Evolutionary conservation across 2,329 filamentous ascomycete species (phyloP), one percentile per base, ranked within the genome.

Genomic region (Ceratocystis alfenasii): DNA sequence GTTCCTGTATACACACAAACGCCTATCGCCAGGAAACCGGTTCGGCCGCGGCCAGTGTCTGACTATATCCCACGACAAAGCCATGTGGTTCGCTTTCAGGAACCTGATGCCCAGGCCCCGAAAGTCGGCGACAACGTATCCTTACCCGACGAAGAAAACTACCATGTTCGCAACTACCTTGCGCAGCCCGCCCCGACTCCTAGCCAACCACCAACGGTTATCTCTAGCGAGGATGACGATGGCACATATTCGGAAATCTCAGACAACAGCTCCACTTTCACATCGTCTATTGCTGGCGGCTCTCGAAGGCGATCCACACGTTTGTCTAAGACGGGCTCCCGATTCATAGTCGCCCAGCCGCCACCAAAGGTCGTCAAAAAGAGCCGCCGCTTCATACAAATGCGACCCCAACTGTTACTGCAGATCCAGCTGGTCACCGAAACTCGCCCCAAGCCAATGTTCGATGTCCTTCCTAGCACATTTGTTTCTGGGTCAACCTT

Each of bases 391-490:
- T 77, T 90, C 45, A 78, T 87, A 15, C 83, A 87, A 70, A 78
- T 88, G 36, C 83, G 87, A 17, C 87, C 88, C 10, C 83, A 83
- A 64, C 76, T 90, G 20, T 76, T 90, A 5, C 79, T 92, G 5
- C 88, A 93, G 73, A 76, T 92, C 17, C 88, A 91, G 71, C 80
- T 83, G 66, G 73, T 90, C n/a, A 75, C 79, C 50, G 80, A 83
- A 68, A 78, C 78, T 17, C 82, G 88, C 28, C 86, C 87, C 0
- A 79, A 80, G 63, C 88, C 88, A 0, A 81, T 83, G 3, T 84
- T 89, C 69, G 88, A 93, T 70, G 83, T 90, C n/a, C 81, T 90
- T 53, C 87, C 88, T 0, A 84, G 86, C 1, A 83, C 82, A n/a
- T 77, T 82, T 15, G 77, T 87, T 50, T 76, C 80, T 59, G 75